phyloP scores from a whole-genome alignment of 2,329 filamentous ascomycete genomes.

The Pestalotiopsis sp. region DNA sequence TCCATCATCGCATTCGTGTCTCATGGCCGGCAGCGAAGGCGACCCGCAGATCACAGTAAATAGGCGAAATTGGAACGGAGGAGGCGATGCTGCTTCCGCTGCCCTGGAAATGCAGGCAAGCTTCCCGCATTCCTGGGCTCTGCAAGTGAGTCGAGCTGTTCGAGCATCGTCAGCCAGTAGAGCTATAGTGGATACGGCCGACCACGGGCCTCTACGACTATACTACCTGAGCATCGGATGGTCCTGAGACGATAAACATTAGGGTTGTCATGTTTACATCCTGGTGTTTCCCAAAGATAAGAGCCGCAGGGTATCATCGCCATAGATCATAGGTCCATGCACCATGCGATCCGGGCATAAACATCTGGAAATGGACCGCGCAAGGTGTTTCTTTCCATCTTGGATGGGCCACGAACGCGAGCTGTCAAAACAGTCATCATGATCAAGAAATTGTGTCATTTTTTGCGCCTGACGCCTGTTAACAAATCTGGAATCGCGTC shows the following conservation, averaged over 20 bases:
- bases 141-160: background rate
- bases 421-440: background rate
- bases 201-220: conserved; percentile 15
- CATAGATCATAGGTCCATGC: background rate
- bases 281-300: background rate
- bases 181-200: conserved; percentile 23
- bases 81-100: conserved; percentile 21
- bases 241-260: conserved; percentile 17
- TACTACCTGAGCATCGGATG: conserved; percentile 1
- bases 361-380: background rate
- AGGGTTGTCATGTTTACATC: background rate
- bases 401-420: background rate
- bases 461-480: conserved; percentile 46
- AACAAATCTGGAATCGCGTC: conserved; percentile 7
- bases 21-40: conserved; percentile 2
- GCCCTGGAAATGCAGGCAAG: conserved; percentile 11
- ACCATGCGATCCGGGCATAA: background rate
- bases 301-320: background rate
- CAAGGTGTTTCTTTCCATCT: background rate
- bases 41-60: conserved; percentile 1
- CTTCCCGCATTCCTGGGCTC: background rate
- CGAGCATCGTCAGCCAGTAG: conserved; percentile 19
- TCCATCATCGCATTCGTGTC: background rate
- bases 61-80: conserved; percentile 23
- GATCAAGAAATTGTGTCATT: conserved; percentile 30